phyloP scores from a whole-genome alignment of 2,329 filamentous ascomycete genomes.

The Epichloe festucae region DNA sequence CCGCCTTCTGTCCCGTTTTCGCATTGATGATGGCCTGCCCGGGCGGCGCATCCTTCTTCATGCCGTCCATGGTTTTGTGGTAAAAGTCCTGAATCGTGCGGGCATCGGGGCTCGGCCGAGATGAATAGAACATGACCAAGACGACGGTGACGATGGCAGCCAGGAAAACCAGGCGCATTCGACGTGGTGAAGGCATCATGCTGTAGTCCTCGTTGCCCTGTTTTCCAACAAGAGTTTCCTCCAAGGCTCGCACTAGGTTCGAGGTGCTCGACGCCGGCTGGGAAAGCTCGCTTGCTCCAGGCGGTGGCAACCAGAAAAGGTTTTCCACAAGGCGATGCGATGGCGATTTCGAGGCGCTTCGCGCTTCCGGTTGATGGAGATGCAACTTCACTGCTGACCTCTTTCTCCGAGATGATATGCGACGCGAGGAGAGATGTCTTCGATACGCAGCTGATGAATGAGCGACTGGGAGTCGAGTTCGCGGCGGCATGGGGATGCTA shows the following conservation, averaged over 20 bases:
- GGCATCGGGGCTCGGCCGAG: constrained; percentile 34
- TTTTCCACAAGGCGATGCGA: not conserved
- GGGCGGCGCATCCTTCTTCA: constrained; percentile 26
- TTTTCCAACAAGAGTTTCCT: too few relatives aligned
- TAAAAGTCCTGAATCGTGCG: constrained; percentile 42
- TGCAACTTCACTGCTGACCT: not conserved
- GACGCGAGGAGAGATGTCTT: not conserved
- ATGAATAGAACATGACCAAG: constrained; percentile 60
- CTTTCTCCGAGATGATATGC: not conserved
- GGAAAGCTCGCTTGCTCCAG: not conserved
- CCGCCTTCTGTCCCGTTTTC: constrained; percentile 24
- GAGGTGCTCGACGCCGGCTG: not conserved
- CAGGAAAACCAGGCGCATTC: constrained; percentile 54
- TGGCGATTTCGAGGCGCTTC: not conserved
- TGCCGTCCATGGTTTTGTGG: constrained; percentile 43
- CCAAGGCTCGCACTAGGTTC: not conserved
- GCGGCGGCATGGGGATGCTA: not conserved
- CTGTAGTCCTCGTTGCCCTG: not conserved
- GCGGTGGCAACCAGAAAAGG: not conserved
- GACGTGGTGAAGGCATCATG: constrained; percentile 56
- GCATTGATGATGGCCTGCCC: constrained; percentile 28
- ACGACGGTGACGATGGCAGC: constrained; percentile 52
- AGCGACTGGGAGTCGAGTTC: not conserved
- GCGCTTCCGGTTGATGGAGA: not conserved
- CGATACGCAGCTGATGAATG: not conserved